Evolutionary conservation across 768 basidiomycete genomes (phyloP).

Genomic region (Suillus sp.): DNA sequence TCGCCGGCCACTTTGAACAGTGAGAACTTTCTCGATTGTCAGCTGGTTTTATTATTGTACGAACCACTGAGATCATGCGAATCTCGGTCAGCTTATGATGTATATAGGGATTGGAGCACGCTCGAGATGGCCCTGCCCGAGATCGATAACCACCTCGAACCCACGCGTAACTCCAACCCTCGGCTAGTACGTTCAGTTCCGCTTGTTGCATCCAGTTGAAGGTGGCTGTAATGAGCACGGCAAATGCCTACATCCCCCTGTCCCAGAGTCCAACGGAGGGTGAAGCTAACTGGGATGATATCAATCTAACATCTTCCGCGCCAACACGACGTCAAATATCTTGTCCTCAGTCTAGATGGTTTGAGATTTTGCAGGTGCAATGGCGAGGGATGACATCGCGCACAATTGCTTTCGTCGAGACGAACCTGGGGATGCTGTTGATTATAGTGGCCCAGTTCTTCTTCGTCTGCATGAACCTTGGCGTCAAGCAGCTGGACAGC

Average conservation of each 20-base stretch:
- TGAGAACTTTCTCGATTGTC: neutral
- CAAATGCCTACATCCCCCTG: neutral
- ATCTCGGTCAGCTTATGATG: neutral
- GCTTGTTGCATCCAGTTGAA: neutral
- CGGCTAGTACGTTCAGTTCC: neutral
- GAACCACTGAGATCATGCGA: neutral
- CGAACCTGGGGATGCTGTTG: conserved; percentile 62
- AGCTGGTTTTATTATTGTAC: conserved; percentile 4
- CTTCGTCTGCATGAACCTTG: conserved; percentile 60
- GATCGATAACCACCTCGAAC: neutral
- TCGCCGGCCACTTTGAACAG: neutral
- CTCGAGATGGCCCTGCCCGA: neutral
- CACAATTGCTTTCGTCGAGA: conserved; percentile 18
- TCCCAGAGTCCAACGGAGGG: neutral
- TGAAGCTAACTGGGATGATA: too few relatives aligned
- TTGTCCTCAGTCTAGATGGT: neutral
- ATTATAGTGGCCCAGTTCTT: conserved; percentile 60
- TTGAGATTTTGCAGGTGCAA: neutral
- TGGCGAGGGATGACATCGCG: neutral
- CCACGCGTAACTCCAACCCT: neutral
- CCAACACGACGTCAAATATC: too few relatives aligned
- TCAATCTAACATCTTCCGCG: neutral
- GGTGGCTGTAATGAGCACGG: neutral
- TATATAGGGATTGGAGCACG: neutral
- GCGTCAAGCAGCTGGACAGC: conserved; percentile 62